phyloP scores from a whole-genome alignment of 352 stramenopile genomes.

The Sclerospora graminicola region DNA sequence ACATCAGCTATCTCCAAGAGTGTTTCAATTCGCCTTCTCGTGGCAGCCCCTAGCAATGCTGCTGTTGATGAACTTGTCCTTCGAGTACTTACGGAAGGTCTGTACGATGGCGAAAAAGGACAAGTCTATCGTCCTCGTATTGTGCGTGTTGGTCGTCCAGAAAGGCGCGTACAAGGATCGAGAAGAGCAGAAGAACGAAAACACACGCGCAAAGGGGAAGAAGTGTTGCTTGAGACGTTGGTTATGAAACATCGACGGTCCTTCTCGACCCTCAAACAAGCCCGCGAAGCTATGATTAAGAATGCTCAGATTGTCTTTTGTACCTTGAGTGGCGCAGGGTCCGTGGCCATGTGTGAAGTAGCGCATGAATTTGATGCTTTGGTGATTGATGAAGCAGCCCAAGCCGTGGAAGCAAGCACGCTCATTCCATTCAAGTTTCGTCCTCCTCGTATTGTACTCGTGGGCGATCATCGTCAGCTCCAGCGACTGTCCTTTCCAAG shows the following conservation, averaged over 20 bases:
- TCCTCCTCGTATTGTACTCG: conserved; percentile 69
- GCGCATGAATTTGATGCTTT: conserved; percentile 93
- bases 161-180: conserved; percentile 33
- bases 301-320: conserved; percentile 80
- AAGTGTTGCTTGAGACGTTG: conserved; percentile 58
- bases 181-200: conserved; percentile 61
- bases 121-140: conserved; percentile 51
- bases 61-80: conserved; percentile 73
- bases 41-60: conserved; percentile 71
- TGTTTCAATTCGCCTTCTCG: conserved; percentile 56
- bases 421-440: conserved; percentile 95
- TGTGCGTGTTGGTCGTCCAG: conserved; percentile 55
- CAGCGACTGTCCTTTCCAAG: conserved; percentile 95
- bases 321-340: conserved; percentile 73
- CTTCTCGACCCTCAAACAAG: conserved; percentile 42
- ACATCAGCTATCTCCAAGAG: conserved; percentile 27
- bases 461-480: conserved; percentile 96
- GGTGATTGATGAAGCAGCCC: conserved; percentile 96
- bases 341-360: conserved; percentile 75
- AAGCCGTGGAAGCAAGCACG: conserved; percentile 92
- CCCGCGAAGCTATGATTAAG: conserved; percentile 58
- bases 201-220: conserved; percentile 58
- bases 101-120: conserved; percentile 40
- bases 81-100: conserved; percentile 47
- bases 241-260: conserved; percentile 50